These are phyloP conservation scores for Citrus inodora DNA, from an alignment of 345 rosid genomes.

Conservation along the genomic window DNA sequence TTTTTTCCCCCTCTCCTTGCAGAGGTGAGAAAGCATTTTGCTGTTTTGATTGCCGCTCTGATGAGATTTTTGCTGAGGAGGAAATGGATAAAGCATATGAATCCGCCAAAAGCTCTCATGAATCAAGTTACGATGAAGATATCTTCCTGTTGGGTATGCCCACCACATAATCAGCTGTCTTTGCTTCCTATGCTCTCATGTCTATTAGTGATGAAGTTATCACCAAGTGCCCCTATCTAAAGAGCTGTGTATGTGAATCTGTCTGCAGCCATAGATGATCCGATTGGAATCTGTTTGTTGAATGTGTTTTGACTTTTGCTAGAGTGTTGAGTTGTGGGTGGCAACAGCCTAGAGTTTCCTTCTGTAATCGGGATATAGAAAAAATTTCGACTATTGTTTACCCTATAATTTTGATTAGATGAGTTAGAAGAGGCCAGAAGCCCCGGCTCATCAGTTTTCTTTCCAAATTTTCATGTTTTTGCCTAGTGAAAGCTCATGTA, in stretches of 20 bases:
- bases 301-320: slow-evolving; percentile 6
- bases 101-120: slow-evolving; percentile 25
- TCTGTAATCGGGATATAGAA: slow-evolving; percentile 12
- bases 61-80: slow-evolving; percentile 34
- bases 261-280: slow-evolving; percentile 30
- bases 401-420: slow-evolving; percentile 26
- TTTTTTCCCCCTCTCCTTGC: slow-evolving; percentile 8
- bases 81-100: slow-evolving; percentile 21
- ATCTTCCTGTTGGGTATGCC: slow-evolving; percentile 39
- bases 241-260: slow-evolving; percentile 24
- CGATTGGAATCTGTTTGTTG: neutral
- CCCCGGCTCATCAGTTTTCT: slow-evolving; percentile 38
- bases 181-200: slow-evolving; percentile 7
- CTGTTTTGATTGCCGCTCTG: slow-evolving; percentile 28
- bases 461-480: neutral
- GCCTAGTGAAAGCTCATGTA: slow-evolving; percentile 5
- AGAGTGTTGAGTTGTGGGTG: slow-evolving; percentile 18
- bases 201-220: neutral
- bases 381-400: slow-evolving; percentile 8
- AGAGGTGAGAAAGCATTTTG: slow-evolving; percentile 42
- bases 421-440: slow-evolving; percentile 48
- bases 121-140: slow-evolving; percentile 40
- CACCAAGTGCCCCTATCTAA: slow-evolving; percentile 4
- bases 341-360: slow-evolving; percentile 23
- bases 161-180: slow-evolving; percentile 6